Conservation (phyloP, 495 filamentous ascomycete species). For the Podospora anserina region DNA sequence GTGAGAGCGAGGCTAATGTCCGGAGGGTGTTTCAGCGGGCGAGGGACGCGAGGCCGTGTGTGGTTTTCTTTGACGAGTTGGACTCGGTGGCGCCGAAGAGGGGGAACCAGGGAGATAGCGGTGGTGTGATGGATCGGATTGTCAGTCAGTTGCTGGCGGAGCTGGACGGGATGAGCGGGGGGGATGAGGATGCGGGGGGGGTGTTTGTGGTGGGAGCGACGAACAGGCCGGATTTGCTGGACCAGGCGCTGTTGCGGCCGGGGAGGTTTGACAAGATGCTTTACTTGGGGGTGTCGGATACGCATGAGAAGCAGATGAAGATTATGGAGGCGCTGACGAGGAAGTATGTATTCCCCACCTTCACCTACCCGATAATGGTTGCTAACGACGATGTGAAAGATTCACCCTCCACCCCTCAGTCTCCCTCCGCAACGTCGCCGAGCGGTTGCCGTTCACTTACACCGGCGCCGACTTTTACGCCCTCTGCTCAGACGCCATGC, state of each 20-base stretch:
- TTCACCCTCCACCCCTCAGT: slow-evolving; percentile 77
- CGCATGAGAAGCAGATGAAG: slow-evolving; percentile 90
- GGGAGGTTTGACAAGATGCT: slow-evolving; percentile 99
- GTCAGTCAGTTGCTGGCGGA: slow-evolving; percentile 94
- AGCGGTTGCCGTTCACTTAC: slow-evolving; percentile 87
- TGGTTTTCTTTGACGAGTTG: slow-evolving; percentile 98
- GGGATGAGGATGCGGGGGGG: slow-evolving; percentile 74
- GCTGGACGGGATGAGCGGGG: slow-evolving; percentile 95
- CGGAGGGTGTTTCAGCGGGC: slow-evolving; percentile 93
- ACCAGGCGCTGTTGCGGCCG: slow-evolving; percentile 84
- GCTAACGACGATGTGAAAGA: slow-evolving; percentile 37
- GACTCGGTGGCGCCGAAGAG: slow-evolving; percentile 96
- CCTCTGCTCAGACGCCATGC: slow-evolving; percentile 94
- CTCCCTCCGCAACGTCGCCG: slow-evolving; percentile 70
- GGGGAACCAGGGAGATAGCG: slow-evolving; percentile 96
- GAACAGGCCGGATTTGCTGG: slow-evolving; percentile 89
- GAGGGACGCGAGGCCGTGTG: slow-evolving; percentile 90
- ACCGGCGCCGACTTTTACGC: slow-evolving; percentile 97
- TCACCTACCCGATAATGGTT: background rate
- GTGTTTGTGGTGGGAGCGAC: slow-evolving; percentile 98
- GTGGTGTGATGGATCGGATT: slow-evolving; percentile 98
- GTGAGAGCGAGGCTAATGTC: slow-evolving; percentile 97
- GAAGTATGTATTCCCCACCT: slow-evolving; percentile 60
- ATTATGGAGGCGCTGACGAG: slow-evolving; percentile 92
- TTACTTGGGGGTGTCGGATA: slow-evolving; percentile 92